These are phyloP conservation scores for Talaromyces nanjingensis DNA, from an alignment of 495 filamentous ascomycete species.

Conservation along the genomic window DNA sequence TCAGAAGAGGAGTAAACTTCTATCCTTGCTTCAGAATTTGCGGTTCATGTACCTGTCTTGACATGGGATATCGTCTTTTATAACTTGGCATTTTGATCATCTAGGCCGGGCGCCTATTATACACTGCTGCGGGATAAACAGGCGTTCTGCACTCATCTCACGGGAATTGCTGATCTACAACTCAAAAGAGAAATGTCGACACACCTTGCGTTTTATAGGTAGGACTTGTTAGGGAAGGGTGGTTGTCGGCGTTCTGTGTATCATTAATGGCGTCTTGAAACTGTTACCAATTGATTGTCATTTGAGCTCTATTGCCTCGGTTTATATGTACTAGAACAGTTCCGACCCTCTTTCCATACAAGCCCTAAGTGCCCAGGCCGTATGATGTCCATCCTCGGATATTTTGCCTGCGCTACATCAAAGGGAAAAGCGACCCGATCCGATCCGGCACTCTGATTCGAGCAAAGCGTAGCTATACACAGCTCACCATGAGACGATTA, in stretches of 20 bases:
- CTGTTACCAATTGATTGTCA: not conserved
- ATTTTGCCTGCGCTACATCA: not conserved
- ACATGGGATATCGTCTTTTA: not conserved
- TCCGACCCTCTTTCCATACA: not conserved
- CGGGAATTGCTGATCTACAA: not conserved
- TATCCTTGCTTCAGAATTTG: not conserved
- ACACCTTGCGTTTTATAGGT: not conserved
- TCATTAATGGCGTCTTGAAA: not conserved
- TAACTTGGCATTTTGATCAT: not conserved
- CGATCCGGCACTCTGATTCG: not conserved
- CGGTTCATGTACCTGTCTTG: not conserved
- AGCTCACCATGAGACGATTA: conserved; percentile 17
- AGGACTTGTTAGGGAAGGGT: not conserved
- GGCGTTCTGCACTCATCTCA: not conserved
- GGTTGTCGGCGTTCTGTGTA: not conserved
- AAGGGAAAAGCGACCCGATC: not conserved
- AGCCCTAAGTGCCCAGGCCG: not conserved
- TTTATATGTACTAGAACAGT: not conserved
- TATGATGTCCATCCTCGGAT: not conserved
- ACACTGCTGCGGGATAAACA: not conserved
- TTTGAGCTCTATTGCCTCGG: not conserved
- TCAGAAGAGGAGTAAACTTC: conserved; percentile 53
- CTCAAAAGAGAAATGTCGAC: not conserved
- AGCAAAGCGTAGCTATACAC: not conserved
- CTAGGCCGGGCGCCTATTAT: not conserved